These are phyloP conservation scores for Hanseniaspora pseudoguilliermondii DNA, from an alignment of 805 yeast species.

Conservation along the genomic window DNA sequence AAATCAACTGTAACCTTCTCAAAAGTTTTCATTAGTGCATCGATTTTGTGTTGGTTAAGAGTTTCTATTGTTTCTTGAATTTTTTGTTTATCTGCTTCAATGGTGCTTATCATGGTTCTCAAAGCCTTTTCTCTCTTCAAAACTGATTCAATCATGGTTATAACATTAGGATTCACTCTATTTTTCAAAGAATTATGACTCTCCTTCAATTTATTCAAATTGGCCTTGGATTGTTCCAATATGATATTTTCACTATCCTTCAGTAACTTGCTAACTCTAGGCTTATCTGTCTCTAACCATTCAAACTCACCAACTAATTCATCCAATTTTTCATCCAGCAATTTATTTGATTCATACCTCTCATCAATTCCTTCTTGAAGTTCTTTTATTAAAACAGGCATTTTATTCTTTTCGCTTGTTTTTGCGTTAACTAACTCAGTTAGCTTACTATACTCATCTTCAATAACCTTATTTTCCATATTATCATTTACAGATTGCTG, in stretches of 20 bases:
- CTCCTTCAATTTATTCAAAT: conserved; percentile 36
- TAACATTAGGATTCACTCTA: conserved; percentile 71
- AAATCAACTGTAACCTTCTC: conserved; percentile 76
- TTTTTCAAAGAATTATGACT: conserved; percentile 59
- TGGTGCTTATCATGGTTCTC: conserved; percentile 68
- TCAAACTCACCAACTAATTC: conserved; percentile 40
- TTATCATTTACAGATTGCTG: conserved; percentile 28
- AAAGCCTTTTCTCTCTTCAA: conserved; percentile 74
- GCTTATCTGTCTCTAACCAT: conserved; percentile 61
- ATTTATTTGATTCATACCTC: background rate
- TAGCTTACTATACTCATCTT: conserved; percentile 63
- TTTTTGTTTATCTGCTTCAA: conserved; percentile 77
- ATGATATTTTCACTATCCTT: conserved; percentile 52
- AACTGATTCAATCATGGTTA: conserved; percentile 83
- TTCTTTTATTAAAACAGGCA: conserved; percentile 32
- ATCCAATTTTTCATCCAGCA: background rate
- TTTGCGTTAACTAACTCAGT: conserved; percentile 35
- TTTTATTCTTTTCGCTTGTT: conserved; percentile 30
- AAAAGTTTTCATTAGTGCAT: conserved; percentile 74
- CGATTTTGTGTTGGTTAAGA: conserved; percentile 71
- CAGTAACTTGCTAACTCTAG: conserved; percentile 32
- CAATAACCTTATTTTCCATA: conserved; percentile 49
- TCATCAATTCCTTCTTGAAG: background rate
- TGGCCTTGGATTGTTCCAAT: conserved; percentile 32
- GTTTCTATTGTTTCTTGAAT: conserved; percentile 78